Evolutionary conservation across 306 rosid genomes (phyloP).

Genomic region (Quercus engelmannii): DNA sequence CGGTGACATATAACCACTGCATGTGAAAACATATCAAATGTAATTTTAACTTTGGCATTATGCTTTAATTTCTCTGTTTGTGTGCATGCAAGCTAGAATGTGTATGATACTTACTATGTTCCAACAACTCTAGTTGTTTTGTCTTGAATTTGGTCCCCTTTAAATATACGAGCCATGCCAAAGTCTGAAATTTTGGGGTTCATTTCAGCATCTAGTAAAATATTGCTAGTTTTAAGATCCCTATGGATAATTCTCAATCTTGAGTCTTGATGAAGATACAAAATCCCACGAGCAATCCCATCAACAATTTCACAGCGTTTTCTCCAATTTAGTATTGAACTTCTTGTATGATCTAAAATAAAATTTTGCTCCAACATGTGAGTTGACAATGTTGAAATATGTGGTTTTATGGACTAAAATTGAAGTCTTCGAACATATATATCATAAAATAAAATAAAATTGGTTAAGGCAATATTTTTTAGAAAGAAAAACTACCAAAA

Average conservation of each 20-base stretch:
- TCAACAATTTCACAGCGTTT: neutral
- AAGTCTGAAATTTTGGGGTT: neutral
- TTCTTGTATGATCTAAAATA: neutral
- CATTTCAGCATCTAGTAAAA: neutral
- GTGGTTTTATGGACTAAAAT: too few species aligned
- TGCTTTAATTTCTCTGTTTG: neutral
- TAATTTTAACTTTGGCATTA: neutral
- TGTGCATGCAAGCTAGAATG: too few species aligned
- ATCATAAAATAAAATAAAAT: too few species aligned
- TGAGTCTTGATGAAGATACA: neutral
- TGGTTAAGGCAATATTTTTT: too few species aligned
- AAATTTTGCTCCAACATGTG: neutral
- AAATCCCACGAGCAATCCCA: neutral
- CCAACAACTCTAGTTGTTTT: neutral
- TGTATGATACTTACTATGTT: neutral
- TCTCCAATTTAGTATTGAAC: neutral
- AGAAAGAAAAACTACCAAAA: neutral
- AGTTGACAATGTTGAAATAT: neutral
- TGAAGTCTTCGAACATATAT: too few species aligned
- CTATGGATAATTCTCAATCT: neutral
- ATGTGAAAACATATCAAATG: neutral
- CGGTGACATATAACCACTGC: neutral
- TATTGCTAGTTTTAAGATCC: neutral
- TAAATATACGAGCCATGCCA: neutral
- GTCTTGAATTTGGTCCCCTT: neutral